phyloP scores from a whole-genome alignment of 768 basidiomycete species.

The Tulasnella sp. region DNA sequence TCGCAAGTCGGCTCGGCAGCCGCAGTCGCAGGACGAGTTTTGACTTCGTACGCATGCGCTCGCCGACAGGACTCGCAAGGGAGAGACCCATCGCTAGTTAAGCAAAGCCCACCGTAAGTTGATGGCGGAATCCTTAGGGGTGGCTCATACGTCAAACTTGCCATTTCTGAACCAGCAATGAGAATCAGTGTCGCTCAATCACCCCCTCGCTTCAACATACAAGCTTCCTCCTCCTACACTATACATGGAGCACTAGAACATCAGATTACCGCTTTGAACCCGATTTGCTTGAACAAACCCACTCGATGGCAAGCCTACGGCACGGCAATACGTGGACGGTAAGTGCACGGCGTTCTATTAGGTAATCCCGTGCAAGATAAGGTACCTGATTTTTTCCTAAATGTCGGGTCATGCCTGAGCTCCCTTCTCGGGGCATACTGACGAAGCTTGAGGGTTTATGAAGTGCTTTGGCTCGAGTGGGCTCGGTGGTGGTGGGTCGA shows the following conservation, averaged over 20 bases:
- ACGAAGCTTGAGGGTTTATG: not conserved
- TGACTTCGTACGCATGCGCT: slow-evolving; percentile 18
- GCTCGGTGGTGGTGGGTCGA: not conserved
- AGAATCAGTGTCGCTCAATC: not conserved
- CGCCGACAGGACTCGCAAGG: slow-evolving; percentile 8
- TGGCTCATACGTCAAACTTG: not conserved
- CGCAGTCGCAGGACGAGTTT: not conserved
- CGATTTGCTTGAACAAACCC: not conserved
- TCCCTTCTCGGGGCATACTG: not conserved
- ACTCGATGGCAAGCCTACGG: not conserved
- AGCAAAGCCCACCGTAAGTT: not conserved
- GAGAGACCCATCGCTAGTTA: not conserved
- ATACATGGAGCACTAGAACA: not conserved
- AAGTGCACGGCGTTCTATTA: not conserved
- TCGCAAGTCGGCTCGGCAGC: not conserved
- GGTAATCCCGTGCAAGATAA: not conserved
- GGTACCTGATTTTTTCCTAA: slow-evolving; percentile 10
- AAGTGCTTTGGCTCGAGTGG: not conserved
- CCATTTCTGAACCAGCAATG: not conserved
- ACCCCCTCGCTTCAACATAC: not conserved
- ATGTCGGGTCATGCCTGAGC: not conserved
- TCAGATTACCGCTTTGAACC: not conserved
- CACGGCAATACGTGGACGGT: too few species aligned
- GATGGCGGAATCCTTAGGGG: not conserved
- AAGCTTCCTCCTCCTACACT: slow-evolving; percentile 3